Base-by-base conservation (phyloP, 345 rosid species). In the Eucalyptus victrix region DNA sequence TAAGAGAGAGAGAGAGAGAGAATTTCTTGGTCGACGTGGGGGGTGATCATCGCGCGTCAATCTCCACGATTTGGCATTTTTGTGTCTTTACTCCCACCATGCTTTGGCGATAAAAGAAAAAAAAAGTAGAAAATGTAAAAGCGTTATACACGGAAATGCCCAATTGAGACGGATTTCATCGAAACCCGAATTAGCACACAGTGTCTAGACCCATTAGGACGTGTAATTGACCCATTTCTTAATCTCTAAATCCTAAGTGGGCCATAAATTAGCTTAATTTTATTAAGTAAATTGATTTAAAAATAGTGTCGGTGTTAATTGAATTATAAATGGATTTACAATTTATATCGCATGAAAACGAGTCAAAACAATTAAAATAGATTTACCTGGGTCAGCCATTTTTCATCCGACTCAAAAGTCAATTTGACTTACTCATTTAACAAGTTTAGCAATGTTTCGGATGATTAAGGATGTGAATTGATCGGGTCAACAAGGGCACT, bases 271-370 rank as follows among this genome's bases (percentile, higher is more conserved):
- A 0, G 9, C 23, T 51, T 51, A 51, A 51, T 51, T 51, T 0
- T 0, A 51, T 51, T 51, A 51, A 51, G 4, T 18, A 51, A 51
- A 51, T 7, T 0, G 54, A 18, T 51, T 51, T 51, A 0, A 17
- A 51, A 7, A 51, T 18, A 18, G 9, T 0, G 4, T 3, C 0
- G 0, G 9, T 51, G 2, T 7, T 18, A 51, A 51, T 0, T 7
- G 1, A 0, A 3, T 51, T 0, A 18, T 51, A 51, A 51, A 51
- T 0, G 0, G 4, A 17, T 51, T 51, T 51, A 18, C 4, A 51
- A 7, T 51, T 50, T 50, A 49, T 49, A n/a, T n/a, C n/a, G n/a
- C n/a, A n/a, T n/a, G n/a, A n/a, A n/a, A n/a, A n/a, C n/a, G n/a
- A n/a, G n/a, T n/a, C n/a, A n/a, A n/a, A n/a, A n/a, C n/a, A n/a